Evolutionary conservation across 129 eudicot genomes (phyloP).

Genomic region (Escallonia herrerae): DNA sequence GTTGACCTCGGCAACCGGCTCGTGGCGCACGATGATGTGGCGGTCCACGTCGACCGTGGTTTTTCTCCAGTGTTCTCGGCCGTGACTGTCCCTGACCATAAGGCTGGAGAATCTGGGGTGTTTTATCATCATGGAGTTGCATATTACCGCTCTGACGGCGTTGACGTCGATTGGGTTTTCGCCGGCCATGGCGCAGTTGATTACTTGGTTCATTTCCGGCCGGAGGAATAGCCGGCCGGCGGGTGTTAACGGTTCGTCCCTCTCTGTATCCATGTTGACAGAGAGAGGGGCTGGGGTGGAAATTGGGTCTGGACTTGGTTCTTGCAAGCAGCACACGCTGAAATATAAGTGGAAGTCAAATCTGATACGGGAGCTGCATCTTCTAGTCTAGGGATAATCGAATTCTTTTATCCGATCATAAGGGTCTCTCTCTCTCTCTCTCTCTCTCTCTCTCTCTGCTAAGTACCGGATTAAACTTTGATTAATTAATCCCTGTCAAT

Average conservation of each 20-base stretch:
- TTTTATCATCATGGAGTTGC: conserved; percentile 43
- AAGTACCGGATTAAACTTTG: too few species aligned
- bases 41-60: conserved; percentile 46
- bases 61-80: conserved; percentile 58
- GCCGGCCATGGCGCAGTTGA: conserved; percentile 48
- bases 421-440: too few species aligned
- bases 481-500: too few species aligned
- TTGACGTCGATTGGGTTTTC: conserved; percentile 30
- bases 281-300: not conserved
- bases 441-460: too few species aligned
- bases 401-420: too few species aligned
- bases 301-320: too few species aligned
- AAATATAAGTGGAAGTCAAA: too few species aligned
- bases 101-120: conserved; percentile 82
- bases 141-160: conserved; percentile 29
- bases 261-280: not conserved
- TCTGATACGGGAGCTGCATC: too few species aligned
- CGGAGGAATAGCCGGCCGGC: conserved; percentile 61
- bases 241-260: conserved; percentile 67
- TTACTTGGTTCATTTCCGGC: conserved; percentile 48
- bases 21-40: conserved; percentile 44
- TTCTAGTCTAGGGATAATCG: too few species aligned
- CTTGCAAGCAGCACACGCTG: too few species aligned
- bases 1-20: conserved; percentile 13
- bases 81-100: conserved; percentile 32